Evolutionary conservation across 2,329 filamentous ascomycete genomes (phyloP).

Genomic region (Cercospora berteroae): DNA sequence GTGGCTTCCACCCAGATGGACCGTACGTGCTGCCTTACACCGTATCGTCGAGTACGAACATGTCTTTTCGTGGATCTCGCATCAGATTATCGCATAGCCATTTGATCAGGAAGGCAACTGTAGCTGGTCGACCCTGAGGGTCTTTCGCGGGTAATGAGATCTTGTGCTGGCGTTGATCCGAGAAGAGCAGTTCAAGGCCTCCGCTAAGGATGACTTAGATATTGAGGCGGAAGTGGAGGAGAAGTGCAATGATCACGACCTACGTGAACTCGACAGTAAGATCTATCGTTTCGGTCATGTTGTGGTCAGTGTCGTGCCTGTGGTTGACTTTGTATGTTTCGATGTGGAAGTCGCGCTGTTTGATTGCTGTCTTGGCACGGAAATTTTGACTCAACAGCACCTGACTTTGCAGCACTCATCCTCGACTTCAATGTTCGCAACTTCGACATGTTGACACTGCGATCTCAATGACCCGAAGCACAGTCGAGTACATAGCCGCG

Average conservation of each 20-base stretch:
- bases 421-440: not conserved
- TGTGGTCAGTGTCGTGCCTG: not conserved
- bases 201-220: slow-evolving; percentile 54
- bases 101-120: slow-evolving; percentile 71
- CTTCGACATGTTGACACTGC: slow-evolving; percentile 3
- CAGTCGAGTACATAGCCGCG: slow-evolving; percentile 59
- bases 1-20: not conserved
- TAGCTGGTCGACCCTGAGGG: slow-evolving; percentile 60
- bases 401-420: not conserved
- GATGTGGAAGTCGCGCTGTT: not conserved
- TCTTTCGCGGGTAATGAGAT: slow-evolving; percentile 66
- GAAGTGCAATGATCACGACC: slow-evolving; percentile 27
- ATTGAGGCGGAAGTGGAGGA: not conserved
- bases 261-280: slow-evolving; percentile 76
- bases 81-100: slow-evolving; percentile 79
- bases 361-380: slow-evolving; percentile 4
- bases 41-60: slow-evolving; percentile 83
- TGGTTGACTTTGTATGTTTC: not conserved
- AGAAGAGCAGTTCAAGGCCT: slow-evolving; percentile 91
- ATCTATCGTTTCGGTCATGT: slow-evolving; percentile 43
- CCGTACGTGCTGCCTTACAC: slow-evolving; percentile 56
- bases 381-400: slow-evolving; percentile 4
- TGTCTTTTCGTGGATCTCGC: slow-evolving; percentile 78
- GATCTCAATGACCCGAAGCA: slow-evolving; percentile 9
- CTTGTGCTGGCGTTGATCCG: slow-evolving; percentile 71